A percentile compares a stretch with the other conserved stretches of the same genome.
phyloP scores from a whole-genome alignment of 164 flowering plant genomes.

The Tetrastigma voinierianum region DNA sequence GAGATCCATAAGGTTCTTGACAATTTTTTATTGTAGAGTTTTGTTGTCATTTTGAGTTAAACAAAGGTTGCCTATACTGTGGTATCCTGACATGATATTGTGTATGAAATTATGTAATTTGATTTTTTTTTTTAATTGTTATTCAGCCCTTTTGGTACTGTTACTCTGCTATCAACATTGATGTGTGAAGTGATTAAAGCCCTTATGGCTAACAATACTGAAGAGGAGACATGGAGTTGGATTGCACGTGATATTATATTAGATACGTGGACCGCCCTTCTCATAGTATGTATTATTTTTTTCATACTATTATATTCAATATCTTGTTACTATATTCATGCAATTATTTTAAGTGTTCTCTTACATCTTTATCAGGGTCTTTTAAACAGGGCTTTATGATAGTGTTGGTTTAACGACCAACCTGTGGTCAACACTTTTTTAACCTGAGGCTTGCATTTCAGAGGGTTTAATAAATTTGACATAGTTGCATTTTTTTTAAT shows the following conservation, averaged over 20 bases:
- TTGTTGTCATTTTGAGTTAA: not conserved
- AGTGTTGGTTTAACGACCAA: not conserved
- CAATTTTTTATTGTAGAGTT: no score
- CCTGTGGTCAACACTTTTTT: not conserved
- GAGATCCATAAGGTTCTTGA: constrained; percentile 72
- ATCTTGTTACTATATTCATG: constrained; percentile 1
- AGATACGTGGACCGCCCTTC: constrained; percentile 85
- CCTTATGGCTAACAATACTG: constrained; percentile 45
- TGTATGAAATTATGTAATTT: not conserved
- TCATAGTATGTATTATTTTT: constrained; percentile 42
- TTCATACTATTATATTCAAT: not conserved
- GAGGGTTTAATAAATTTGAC: not conserved
- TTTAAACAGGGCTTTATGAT: not conserved
- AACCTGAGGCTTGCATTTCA: not conserved
- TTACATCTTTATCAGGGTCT: not conserved
- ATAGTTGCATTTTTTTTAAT: not conserved
- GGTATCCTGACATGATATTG: not conserved
- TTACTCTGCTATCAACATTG: constrained; percentile 68
- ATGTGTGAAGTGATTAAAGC: constrained; percentile 79
- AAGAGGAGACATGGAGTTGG: constrained; percentile 94
- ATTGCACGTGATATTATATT: constrained; percentile 88
- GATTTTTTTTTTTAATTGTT: constrained; percentile 7
- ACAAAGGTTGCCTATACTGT: not conserved
- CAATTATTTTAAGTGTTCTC: not conserved
- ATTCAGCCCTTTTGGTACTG: constrained; percentile 81